Evolutionary conservation across 2,329 filamentous ascomycete genomes (phyloP).

Genomic region (Hypoxylon sp.): DNA sequence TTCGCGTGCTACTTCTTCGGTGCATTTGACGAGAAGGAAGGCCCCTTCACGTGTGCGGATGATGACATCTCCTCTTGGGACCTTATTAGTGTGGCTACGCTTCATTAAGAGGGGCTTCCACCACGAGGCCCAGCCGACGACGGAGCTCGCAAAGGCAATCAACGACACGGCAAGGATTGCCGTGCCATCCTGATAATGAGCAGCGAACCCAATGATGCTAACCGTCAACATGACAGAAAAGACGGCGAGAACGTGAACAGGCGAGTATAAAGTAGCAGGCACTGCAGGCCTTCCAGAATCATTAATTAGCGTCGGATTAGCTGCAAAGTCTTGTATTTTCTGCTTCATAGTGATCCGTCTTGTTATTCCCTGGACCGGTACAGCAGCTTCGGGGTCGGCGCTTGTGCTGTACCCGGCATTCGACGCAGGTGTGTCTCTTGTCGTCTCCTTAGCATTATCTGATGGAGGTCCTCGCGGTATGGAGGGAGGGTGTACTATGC

Average conservation of each 20-base stretch:
- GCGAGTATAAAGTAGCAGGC: constrained; percentile 61
- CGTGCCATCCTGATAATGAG: constrained; percentile 60
- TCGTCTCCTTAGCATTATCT: constrained; percentile 31
- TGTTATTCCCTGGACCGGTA: constrained; percentile 42
- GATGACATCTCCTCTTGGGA: constrained; percentile 69
- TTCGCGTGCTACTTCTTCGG: constrained; percentile 71
- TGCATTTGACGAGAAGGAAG: constrained; percentile 68
- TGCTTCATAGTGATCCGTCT: constrained; percentile 55
- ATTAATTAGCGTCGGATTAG: constrained; percentile 57
- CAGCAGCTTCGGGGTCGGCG: constrained; percentile 44
- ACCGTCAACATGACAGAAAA: constrained; percentile 63
- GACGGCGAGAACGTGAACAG: constrained; percentile 65
- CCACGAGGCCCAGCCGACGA: constrained; percentile 68
- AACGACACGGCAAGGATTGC: constrained; percentile 63
- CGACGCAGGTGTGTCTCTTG: constrained; percentile 13
- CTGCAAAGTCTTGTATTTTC: constrained; percentile 58
- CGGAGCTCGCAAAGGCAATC: constrained; percentile 64
- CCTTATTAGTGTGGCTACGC: constrained; percentile 60
- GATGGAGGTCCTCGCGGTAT: constrained; percentile 35
- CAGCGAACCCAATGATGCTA: constrained; percentile 59
- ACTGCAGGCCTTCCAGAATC: constrained; percentile 58
- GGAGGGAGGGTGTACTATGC: neutral
- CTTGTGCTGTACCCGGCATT: constrained; percentile 36
- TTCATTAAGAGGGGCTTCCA: constrained; percentile 68
- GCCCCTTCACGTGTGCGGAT: constrained; percentile 71